phyloP scores from a whole-genome alignment of 176 grass and related monocot species.

The Rhynchospora breviuscula region DNA sequence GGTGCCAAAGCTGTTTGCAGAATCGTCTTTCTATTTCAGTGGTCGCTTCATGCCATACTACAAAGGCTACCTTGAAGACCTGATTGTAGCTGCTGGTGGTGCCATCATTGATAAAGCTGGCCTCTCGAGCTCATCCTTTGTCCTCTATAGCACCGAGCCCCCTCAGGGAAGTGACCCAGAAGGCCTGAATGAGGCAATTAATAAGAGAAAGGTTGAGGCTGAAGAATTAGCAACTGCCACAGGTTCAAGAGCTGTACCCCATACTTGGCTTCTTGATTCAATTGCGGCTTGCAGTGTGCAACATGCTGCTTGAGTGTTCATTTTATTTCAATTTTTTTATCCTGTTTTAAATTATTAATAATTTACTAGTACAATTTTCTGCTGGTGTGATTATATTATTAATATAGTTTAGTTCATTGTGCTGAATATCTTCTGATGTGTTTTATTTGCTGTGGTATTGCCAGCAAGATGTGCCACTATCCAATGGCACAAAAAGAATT shows the following conservation, averaged over 20 bases:
- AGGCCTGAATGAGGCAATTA: slow-evolving; percentile 40
- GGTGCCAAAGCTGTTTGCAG: slow-evolving; percentile 67
- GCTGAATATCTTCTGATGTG: neutral
- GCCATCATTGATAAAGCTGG: slow-evolving; percentile 34
- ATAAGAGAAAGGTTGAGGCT: slow-evolving; percentile 58
- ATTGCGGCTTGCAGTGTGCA: slow-evolving; percentile 72
- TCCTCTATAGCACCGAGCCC: slow-evolving; percentile 70
- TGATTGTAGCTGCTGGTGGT: slow-evolving; percentile 56
- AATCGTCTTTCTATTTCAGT: slow-evolving; percentile 57
- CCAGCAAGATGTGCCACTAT: neutral
- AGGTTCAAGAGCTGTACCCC: slow-evolving; percentile 53
- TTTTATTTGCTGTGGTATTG: neutral
- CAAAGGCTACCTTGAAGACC: slow-evolving; percentile 67
- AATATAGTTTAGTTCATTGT: neutral
- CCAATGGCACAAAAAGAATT: too few relatives aligned
- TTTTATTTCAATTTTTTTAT: neutral
- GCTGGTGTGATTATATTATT: neutral
- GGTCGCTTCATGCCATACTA: slow-evolving; percentile 66
- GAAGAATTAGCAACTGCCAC: slow-evolving; percentile 43
- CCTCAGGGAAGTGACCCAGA: slow-evolving; percentile 39
- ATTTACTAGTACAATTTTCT: neutral
- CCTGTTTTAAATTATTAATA: neutral
- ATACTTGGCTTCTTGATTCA: slow-evolving; percentile 87
- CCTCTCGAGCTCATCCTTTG: slow-evolving; percentile 42
- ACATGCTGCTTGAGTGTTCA: slow-evolving; percentile 7